phyloP scores from a whole-genome alignment of 179 eudicot genomes.

The Drosera spatulata region DNA sequence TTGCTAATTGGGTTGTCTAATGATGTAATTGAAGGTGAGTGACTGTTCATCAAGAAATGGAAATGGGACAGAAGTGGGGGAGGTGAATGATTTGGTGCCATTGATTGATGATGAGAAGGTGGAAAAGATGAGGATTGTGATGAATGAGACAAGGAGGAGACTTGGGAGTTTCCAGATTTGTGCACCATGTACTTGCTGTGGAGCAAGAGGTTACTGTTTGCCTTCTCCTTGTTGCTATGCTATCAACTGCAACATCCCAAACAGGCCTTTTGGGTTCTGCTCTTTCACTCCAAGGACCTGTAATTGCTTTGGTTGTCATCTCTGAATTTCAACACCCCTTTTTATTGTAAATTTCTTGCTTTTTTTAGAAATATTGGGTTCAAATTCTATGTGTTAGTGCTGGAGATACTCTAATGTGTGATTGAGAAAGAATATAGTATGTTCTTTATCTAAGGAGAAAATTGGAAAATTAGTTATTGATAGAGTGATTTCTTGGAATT shows the following conservation, averaged over 20 bases:
- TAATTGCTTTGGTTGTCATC: conserved; percentile 73
- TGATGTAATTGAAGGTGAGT: conserved; percentile 20
- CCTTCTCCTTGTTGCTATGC: conserved; percentile 94
- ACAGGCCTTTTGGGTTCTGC: conserved; percentile 91
- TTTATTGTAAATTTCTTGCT: background rate
- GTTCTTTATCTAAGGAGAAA: too few species aligned
- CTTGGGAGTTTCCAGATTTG: conserved; percentile 82
- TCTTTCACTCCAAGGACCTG: conserved; percentile 81
- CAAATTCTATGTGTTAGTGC: conserved; percentile 13
- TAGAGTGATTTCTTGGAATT: conserved; percentile 12
- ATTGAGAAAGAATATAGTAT: conserved; percentile 10
- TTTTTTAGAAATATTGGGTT: background rate
- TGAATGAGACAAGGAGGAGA: conserved; percentile 59
- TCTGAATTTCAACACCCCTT: conserved; percentile 14
- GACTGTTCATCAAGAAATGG: conserved; percentile 20
- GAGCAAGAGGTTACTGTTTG: conserved; percentile 54
- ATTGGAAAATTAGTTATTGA: conserved; percentile 6
- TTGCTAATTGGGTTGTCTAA: too few species aligned
- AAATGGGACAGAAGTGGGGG: conserved; percentile 4
- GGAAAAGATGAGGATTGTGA: conserved; percentile 29
- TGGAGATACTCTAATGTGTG: conserved; percentile 27
- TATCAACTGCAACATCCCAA: conserved; percentile 89
- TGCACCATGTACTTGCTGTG: conserved; percentile 83
- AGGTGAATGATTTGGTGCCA: conserved; percentile 36
- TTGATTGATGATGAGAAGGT: conserved; percentile 21